phyloP scores from a whole-genome alignment of 176 grass and related monocot species.

The Tuctoria greenei region DNA sequence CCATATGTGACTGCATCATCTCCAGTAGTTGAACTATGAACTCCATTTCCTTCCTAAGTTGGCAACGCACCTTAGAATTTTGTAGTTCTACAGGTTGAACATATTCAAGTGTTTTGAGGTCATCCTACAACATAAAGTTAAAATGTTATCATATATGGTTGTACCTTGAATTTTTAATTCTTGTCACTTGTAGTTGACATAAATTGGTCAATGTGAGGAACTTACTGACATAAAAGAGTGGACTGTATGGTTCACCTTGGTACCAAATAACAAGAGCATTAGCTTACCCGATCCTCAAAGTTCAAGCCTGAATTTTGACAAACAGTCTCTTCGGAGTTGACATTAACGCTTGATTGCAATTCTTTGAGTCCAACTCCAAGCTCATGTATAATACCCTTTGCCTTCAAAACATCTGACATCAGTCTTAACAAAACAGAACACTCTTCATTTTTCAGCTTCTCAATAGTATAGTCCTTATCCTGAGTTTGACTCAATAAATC shows the following conservation, averaged over 20 bases:
- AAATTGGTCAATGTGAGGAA: slow-evolving; percentile 46
- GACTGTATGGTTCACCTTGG: slow-evolving; percentile 56
- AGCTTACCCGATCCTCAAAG: slow-evolving; percentile 72
- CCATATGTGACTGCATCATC: slow-evolving; percentile 51
- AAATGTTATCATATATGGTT: background rate
- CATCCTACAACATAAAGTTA: slow-evolving; percentile 45
- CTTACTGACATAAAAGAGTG: slow-evolving; percentile 64
- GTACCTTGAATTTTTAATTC: slow-evolving; percentile 17
- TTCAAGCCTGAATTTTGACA: slow-evolving; percentile 49
- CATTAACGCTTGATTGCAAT: slow-evolving; percentile 41
- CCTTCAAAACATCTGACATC: slow-evolving; percentile 53
- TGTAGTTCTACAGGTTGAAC: slow-evolving; percentile 21
- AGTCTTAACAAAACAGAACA: slow-evolving; percentile 46
- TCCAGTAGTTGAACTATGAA: slow-evolving; percentile 47
- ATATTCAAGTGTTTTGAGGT: background rate
- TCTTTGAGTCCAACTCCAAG: slow-evolving; percentile 42
- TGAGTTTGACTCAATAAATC: slow-evolving; percentile 45
- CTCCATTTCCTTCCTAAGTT: slow-evolving; percentile 57
- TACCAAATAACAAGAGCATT: slow-evolving; percentile 75
- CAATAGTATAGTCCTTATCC: slow-evolving; percentile 40
- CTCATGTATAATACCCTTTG: slow-evolving; percentile 58
- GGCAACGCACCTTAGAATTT: slow-evolving; percentile 30
- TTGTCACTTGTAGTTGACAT: background rate
- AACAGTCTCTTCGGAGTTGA: slow-evolving; percentile 18
- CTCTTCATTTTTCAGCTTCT: slow-evolving; percentile 58